Base-by-base conservation (phyloP, 2,329 filamentous ascomycete genomes). In the Neonectria punicea region DNA sequence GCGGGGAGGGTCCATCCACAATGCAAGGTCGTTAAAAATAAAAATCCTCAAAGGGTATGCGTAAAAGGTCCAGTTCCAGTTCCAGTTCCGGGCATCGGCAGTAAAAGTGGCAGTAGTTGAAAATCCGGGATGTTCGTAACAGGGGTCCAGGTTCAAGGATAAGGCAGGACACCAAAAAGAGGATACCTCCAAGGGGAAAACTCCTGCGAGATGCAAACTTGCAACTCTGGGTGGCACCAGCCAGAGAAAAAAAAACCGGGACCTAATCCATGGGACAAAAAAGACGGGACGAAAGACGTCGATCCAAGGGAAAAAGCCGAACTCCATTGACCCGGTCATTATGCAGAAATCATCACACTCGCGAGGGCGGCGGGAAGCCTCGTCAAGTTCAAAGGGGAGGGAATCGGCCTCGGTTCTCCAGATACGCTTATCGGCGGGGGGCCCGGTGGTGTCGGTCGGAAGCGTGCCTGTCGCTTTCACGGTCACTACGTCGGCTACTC, bases 401-500 rank as follows among this genome's bases (percentile, higher is more conserved):
- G 61, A 58, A 71, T 50, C 62, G 66, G 68, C 65, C 62, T 67
- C 39, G 65, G 60, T 66, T 67, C 61, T 68, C 70, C 68, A 53
- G 63, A 30, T 54, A 59, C 63, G 53, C 63, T 74, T 77, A 80
- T 73, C 80, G 79, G 65, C 79, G 79, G 53, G 77, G 73, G 59
- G 78, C 73, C 63, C 81, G 79, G 65, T 80, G 78, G 67, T 81
- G 80, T 66, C 79, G 73, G 68, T 81, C 79, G 20, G 76, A 75
- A 58, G 76, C 70, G 63, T 79, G 78, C 74, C 80, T 81, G 70
- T 81, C 80, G 73, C 68, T 73, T 63, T 83, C 81, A 73, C 80
- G 76, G 63, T 82, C 80, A 78, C 74, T 80, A 76, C 80, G 80
- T 72, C 80, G 80, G 67, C 68, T 76, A 74, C 69, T 78, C 71